These are phyloP conservation scores for Pontederia paniculata DNA, from an alignment of 176 grass and related monocot species.

Conservation along the genomic window DNA sequence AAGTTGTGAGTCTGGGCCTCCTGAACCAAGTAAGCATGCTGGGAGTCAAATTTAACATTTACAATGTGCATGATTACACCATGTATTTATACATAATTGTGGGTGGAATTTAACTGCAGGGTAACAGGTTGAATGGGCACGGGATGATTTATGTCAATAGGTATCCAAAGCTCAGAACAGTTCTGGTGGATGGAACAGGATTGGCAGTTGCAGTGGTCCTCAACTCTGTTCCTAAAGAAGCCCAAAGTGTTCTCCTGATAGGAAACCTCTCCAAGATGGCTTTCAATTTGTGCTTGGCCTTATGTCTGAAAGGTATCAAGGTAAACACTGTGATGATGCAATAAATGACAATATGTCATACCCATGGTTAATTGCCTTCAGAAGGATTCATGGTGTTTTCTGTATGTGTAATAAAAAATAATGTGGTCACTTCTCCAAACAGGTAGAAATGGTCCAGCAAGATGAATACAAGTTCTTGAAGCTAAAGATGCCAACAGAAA, in stretches of 20 bases:
- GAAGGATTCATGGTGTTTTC: no score
- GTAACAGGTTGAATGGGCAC: conserved; percentile 28
- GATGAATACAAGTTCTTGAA: conserved; percentile 23
- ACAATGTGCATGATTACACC: not conserved
- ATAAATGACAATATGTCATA: no score
- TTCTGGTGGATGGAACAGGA: conserved; percentile 51
- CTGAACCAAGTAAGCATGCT: conserved; percentile 52
- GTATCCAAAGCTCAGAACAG: conserved; percentile 29
- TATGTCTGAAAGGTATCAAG: conserved; percentile 26
- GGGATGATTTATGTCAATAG: conserved; percentile 44
- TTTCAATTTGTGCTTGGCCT: conserved; percentile 17
- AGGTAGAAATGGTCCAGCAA: conserved; percentile 33
- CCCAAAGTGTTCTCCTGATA: conserved; percentile 33
- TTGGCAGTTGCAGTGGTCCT: conserved; percentile 36
- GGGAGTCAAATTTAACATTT: not conserved
- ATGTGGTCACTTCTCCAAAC: not conserved
- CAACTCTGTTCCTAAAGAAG: conserved; percentile 27
- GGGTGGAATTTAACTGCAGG: conserved; percentile 4
- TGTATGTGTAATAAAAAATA: not conserved
- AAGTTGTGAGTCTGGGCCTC: conserved; percentile 43
- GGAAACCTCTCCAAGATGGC: conserved; percentile 31
- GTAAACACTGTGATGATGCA: not conserved
- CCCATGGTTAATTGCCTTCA: not conserved
- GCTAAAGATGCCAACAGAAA: conserved; percentile 18
- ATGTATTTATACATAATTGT: not conserved